Conservation (phyloP, 2,329 filamentous ascomycete species). For the Botrytis fabae region DNA sequence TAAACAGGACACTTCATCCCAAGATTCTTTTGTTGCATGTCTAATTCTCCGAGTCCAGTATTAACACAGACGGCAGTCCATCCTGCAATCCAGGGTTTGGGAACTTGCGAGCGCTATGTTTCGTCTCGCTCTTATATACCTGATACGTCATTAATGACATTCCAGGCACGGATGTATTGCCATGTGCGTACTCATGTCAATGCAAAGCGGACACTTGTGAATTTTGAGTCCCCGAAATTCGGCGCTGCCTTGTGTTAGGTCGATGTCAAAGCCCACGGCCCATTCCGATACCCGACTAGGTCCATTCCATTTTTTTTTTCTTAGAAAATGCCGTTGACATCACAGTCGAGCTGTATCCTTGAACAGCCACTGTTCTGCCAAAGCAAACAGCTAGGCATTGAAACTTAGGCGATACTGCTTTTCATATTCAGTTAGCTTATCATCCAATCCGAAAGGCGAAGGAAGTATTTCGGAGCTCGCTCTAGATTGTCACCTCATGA, state of each 20-base stretch:
- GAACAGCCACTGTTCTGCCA: neutral
- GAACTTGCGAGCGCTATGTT: neutral
- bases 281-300: neutral
- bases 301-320: neutral
- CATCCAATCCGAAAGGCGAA: neutral
- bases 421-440: neutral
- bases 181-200: neutral
- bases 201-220: neutral
- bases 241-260: neutral
- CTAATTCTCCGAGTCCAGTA: slow-evolving; percentile 18
- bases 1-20: neutral
- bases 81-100: neutral
- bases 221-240: neutral
- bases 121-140: neutral
- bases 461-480: neutral
- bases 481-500: neutral
- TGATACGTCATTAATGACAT: neutral
- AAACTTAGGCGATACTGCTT: neutral
- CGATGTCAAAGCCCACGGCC: neutral
- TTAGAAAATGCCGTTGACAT: neutral
- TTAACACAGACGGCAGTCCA: neutral
- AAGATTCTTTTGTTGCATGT: slow-evolving; percentile 14
- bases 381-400: neutral
- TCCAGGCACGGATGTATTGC: neutral
- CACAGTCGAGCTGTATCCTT: no score